Evolutionary conservation across 805 yeast species (phyloP).

Genomic region (Zygosaccharomyces lentus): DNA sequence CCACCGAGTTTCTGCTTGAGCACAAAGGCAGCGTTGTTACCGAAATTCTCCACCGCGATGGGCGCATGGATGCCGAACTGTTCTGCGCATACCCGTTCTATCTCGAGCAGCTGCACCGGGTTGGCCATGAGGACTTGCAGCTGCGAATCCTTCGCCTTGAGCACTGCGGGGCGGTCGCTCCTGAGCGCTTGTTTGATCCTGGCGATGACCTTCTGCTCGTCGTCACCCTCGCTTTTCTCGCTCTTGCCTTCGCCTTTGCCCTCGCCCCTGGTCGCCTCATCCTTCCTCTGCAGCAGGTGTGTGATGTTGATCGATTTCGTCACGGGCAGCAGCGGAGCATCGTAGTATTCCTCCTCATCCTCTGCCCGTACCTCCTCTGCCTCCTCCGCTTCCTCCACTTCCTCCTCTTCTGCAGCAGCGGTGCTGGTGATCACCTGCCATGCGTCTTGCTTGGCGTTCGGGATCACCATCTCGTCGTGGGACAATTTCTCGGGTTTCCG

Average conservation of each 20-base stretch:
- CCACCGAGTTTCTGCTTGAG: conserved; percentile 68
- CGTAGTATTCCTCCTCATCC: conserved; percentile 21
- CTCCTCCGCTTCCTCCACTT: no score
- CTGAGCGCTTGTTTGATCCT: conserved; percentile 15
- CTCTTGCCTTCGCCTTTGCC: no score
- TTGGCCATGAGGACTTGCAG: conserved; percentile 54
- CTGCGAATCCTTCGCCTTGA: conserved; percentile 21
- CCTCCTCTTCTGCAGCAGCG: conserved; percentile 18
- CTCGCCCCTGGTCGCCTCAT: conserved; percentile 6
- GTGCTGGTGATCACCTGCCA: conserved; percentile 43
- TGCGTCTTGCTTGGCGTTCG: conserved; percentile 42
- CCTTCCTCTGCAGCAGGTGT: conserved; percentile 31
- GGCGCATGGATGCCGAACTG: conserved; percentile 47
- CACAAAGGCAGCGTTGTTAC: conserved; percentile 57
- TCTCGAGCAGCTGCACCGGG: conserved; percentile 73
- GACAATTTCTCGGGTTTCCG: conserved; percentile 52
- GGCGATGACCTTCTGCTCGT: conserved; percentile 24
- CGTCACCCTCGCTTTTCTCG: conserved; percentile 1
- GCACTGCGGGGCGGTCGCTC: conserved; percentile 12
- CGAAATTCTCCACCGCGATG: conserved; percentile 59
- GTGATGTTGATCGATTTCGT: conserved; percentile 37
- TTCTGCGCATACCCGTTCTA: conserved; percentile 57
- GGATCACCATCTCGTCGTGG: conserved; percentile 70
- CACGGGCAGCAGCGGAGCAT: conserved; percentile 28
- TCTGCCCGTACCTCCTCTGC: no score